Evolutionary conservation across 179 eudicot species (phyloP).

Genomic region (Sideroxylon spinosum): DNA sequence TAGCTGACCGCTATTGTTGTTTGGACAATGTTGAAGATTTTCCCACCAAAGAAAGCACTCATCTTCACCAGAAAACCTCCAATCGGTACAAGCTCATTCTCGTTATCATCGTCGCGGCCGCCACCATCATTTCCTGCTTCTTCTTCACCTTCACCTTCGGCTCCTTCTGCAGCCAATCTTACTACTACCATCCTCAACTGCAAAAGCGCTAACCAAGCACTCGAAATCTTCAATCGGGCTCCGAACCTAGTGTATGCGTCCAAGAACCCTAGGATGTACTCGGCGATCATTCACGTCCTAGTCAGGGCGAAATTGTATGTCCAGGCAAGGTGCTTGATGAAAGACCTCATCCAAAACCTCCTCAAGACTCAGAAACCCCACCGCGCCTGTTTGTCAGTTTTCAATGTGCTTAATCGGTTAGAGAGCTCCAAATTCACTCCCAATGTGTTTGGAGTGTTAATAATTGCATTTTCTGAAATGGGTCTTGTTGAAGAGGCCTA

Average conservation of each 20-base stretch:
- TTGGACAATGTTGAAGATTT: constrained; percentile 43
- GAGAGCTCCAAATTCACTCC: constrained; percentile 21
- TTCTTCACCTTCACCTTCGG: constrained; percentile 18
- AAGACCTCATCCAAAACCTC: constrained; percentile 53
- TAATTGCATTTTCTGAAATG: constrained; percentile 55
- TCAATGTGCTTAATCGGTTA: constrained; percentile 41
- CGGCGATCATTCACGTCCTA: constrained; percentile 46
- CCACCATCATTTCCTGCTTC: constrained; percentile 19
- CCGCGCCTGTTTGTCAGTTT: constrained; percentile 47
- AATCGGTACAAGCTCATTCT: constrained; percentile 4
- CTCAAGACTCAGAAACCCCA: constrained; percentile 37
- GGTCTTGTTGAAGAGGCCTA: constrained; percentile 70
- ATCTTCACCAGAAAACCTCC: constrained; percentile 16
- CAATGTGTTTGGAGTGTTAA: constrained; percentile 60
- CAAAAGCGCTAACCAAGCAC: constrained; percentile 47
- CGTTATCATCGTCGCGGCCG: constrained; percentile 10
- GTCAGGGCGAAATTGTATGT: constrained; percentile 44
- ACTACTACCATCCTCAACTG: constrained; percentile 46
- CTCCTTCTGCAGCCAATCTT: constrained; percentile 31
- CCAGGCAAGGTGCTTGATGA: constrained; percentile 71
- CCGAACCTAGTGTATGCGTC: constrained; percentile 29
- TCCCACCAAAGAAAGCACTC: constrained; percentile 23
- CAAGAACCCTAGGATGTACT: constrained; percentile 43
- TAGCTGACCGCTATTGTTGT: too few relatives aligned
- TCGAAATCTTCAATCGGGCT: constrained; percentile 43